phyloP scores from a whole-genome alignment of 2,329 filamentous ascomycete species.

The Tolypocladium capitatum region DNA sequence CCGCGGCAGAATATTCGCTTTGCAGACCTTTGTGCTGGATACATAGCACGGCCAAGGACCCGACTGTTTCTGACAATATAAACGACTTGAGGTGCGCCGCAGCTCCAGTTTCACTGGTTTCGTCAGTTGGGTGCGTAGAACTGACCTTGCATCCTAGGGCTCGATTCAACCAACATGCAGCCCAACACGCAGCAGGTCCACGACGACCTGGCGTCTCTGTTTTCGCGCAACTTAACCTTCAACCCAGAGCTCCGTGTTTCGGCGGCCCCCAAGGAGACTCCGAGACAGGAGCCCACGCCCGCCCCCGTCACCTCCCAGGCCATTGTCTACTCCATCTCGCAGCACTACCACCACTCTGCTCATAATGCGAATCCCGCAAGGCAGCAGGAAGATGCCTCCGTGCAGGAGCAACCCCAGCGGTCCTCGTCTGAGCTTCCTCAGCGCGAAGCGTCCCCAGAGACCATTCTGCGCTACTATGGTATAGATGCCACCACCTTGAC shows the following conservation, averaged over 20 bases:
- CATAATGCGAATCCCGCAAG: constrained; percentile 34
- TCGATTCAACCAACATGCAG: constrained; percentile 11
- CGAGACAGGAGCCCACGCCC: constrained; percentile 16
- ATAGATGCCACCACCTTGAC: constrained; percentile 59
- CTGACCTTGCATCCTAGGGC: neutral
- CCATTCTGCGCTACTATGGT: constrained; percentile 49
- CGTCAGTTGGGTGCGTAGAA: neutral
- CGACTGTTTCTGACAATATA: neutral
- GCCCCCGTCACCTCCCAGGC: constrained; percentile 17
- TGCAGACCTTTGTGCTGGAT: neutral
- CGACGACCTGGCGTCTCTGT: constrained; percentile 71
- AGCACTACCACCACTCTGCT: constrained; percentile 73
- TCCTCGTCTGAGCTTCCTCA: constrained; percentile 38
- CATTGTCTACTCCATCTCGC: constrained; percentile 61
- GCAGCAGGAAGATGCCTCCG: constrained; percentile 12
- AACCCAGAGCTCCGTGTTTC: constrained; percentile 23
- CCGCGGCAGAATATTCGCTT: neutral
- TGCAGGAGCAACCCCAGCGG: constrained; percentile 24
- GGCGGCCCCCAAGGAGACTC: constrained; percentile 11
- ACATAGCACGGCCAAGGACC: neutral
- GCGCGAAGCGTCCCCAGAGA: constrained; percentile 38
- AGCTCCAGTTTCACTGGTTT: neutral
- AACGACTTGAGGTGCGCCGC: neutral
- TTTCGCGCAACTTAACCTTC: constrained; percentile 63
- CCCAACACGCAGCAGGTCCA: constrained; percentile 42